phyloP scores from a whole-genome alignment of 2,329 filamentous ascomycete species.

The Trichoderma sp. region DNA sequence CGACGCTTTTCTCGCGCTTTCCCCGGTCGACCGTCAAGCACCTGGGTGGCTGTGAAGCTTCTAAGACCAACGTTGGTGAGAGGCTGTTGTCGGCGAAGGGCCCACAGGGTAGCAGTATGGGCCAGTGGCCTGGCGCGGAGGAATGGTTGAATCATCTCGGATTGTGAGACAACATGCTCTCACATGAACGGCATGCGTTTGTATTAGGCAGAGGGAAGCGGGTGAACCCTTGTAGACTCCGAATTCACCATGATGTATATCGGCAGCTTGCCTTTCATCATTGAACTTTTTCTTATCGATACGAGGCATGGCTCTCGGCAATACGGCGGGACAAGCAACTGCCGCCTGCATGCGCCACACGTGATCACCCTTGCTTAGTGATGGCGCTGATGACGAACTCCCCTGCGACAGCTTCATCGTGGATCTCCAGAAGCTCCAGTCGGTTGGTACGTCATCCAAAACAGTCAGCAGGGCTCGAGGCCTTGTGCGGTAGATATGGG shows the following conservation, averaged over 20 bases:
- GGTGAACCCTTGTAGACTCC: background rate
- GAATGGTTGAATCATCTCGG: constrained; percentile 31
- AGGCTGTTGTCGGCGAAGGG: background rate
- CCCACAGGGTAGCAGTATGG: background rate
- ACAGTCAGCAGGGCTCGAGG: constrained; percentile 19
- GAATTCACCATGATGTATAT: background rate
- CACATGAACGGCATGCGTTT: background rate
- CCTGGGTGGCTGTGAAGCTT: background rate
- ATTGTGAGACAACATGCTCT: background rate
- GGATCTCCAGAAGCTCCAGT: constrained; percentile 15
- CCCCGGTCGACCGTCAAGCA: background rate
- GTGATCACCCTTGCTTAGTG: constrained; percentile 11
- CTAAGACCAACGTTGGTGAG: background rate
- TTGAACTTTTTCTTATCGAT: constrained; percentile 19
- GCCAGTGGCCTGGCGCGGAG: constrained; percentile 14
- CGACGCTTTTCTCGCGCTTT: background rate
- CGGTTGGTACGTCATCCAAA: constrained; percentile 15
- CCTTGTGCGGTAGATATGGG: constrained; percentile 62
- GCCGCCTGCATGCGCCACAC: constrained; percentile 3
- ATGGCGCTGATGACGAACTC: constrained; percentile 16
- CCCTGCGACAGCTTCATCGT: constrained; percentile 16
- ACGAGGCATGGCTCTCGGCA: background rate
- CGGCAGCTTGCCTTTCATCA: constrained; percentile 1
- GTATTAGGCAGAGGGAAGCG: background rate
- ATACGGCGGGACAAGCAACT: constrained; percentile 2